Percentiles rank a stretch among this genome's conserved stretches.
These are phyloP conservation scores for Geotrichum citri-aurantii DNA, from an alignment of 1,139 yeast genomes.

Conservation along the genomic window DNA sequence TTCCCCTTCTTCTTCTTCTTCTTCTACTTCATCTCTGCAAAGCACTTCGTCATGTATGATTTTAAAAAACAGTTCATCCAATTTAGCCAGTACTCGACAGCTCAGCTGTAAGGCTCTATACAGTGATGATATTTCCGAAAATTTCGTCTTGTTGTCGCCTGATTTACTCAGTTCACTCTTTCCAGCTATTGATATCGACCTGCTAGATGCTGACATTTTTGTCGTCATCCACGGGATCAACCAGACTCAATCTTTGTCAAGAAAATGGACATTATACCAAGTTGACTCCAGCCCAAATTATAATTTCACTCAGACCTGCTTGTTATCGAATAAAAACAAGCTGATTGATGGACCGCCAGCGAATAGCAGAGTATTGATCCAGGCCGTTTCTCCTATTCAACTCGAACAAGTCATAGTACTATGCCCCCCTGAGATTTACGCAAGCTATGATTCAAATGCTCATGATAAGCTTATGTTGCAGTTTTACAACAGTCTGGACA, in stretches of 20 bases:
- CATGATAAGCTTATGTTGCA: conserved; percentile 16
- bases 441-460: conserved; percentile 10
- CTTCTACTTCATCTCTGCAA: not conserved
- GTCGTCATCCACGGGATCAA: conserved; percentile 11
- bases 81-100: not conserved
- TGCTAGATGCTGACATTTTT: not conserved
- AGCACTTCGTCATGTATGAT: not conserved
- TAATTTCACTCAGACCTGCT: not conserved
- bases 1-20: not conserved
- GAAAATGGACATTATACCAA: conserved; percentile 11
- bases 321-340: conserved; percentile 7
- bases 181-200: not conserved
- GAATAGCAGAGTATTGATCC: conserved; percentile 5
- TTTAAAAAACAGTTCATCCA: not conserved
- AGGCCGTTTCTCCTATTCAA: conserved; percentile 8
- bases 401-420: conserved; percentile 26
- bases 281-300: not conserved
- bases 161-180: conserved; percentile 2
- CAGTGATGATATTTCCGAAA: conserved; percentile 3
- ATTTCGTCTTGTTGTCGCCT: conserved; percentile 5
- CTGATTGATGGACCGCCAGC: conserved; percentile 10
- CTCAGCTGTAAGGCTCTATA: conserved; percentile 2
- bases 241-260: not conserved
- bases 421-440: conserved; percentile 26
- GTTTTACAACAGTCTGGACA: conserved; percentile 16